phyloP scores from a whole-genome alignment of 768 basidiomycete species.

The Hygrocybe coccinea region DNA sequence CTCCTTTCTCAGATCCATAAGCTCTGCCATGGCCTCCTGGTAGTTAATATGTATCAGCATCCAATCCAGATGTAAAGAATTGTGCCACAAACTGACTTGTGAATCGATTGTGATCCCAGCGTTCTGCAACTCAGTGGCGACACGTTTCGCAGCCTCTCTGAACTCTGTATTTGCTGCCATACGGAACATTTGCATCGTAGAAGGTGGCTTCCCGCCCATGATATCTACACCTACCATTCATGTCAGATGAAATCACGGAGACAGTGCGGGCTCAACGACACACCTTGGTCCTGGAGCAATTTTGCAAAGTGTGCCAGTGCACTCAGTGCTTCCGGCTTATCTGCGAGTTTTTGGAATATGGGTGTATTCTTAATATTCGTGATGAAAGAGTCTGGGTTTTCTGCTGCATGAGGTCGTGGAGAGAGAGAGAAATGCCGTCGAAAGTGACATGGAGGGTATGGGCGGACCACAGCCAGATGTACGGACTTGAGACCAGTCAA shows the following conservation, averaged over 20 bases:
- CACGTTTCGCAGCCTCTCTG: constrained; percentile 39
- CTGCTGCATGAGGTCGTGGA: constrained; percentile 25
- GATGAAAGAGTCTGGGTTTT: constrained; percentile 30
- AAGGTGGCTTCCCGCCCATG: constrained; percentile 40
- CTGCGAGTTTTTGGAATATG: constrained; percentile 44
- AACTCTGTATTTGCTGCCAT: constrained; percentile 52
- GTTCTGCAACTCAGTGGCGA: constrained; percentile 48
- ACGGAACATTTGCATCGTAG: constrained; percentile 50
- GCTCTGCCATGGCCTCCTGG: constrained; percentile 47
- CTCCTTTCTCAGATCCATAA: constrained; percentile 30
- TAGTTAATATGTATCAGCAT: neutral
- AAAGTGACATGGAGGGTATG: constrained; percentile 11
- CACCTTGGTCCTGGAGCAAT: constrained; percentile 43
- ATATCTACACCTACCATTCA: constrained; percentile 44
- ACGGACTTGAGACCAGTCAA: constrained; percentile 5
- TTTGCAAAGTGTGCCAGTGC: constrained; percentile 44
- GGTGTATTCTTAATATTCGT: constrained; percentile 43
- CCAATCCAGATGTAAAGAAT: neutral
- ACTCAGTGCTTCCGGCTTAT: constrained; percentile 46
- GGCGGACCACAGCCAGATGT: constrained; percentile 3
- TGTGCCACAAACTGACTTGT: constrained; percentile 37
- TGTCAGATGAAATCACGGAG: neutral
- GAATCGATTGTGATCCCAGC: constrained; percentile 57
- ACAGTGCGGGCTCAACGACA: neutral
- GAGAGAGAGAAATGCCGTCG: constrained; percentile 18